A percentile compares a stretch with the other conserved stretches of the same genome.
phyloP scores from a whole-genome alignment of 257 asterid species.

The Avicennia marina region DNA sequence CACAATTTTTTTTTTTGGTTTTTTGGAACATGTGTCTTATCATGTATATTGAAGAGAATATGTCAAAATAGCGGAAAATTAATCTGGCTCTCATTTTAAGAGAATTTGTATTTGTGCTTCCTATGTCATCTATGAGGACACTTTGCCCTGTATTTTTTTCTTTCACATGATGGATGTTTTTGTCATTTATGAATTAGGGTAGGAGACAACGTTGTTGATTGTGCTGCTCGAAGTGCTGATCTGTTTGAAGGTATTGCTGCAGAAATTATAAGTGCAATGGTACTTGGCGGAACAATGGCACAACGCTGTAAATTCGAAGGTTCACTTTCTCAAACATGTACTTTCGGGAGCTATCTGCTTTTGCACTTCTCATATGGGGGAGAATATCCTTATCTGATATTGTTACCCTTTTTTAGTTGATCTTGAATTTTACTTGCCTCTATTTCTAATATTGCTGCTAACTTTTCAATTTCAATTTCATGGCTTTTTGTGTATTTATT shows the following conservation, averaged over 20 bases:
- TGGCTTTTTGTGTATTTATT: too few species aligned
- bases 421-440: too few species aligned
- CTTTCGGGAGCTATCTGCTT: constrained; percentile 5
- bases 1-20: too few species aligned
- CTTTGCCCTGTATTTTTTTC: not conserved
- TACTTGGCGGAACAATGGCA: constrained; percentile 99
- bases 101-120: not conserved
- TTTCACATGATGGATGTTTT: constrained; percentile 13
- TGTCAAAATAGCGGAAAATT: constrained; percentile 2
- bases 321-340: constrained; percentile 7
- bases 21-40: too few species aligned
- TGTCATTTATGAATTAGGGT: constrained; percentile 50
- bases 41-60: not conserved
- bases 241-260: constrained; percentile 99
- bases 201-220: constrained; percentile 99
- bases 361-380: too few species aligned
- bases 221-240: constrained; percentile 99
- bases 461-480: too few species aligned
- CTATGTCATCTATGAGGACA: too few species aligned
- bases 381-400: too few species aligned
- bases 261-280: constrained; percentile 99
- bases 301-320: constrained; percentile 95
- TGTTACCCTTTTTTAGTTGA: too few species aligned
- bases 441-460: too few species aligned
- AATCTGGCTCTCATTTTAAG: not conserved